These are phyloP conservation scores for Podila verticillata DNA, from an alignment of 192 early-diverging fungal species.

Conservation along the genomic window DNA sequence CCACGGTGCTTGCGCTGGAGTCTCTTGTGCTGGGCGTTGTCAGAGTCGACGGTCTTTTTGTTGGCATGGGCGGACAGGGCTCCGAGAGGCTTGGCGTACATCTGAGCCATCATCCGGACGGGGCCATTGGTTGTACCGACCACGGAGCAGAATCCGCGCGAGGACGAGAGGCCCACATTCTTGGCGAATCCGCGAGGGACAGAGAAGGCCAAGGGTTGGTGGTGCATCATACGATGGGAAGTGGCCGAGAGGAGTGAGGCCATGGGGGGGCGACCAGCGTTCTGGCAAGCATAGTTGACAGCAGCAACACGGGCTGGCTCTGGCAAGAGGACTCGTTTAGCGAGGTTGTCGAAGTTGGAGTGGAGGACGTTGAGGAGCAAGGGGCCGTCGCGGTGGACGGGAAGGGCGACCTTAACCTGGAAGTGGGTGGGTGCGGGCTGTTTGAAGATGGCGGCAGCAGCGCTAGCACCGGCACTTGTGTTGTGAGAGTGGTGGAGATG, in stretches of 20 bases:
- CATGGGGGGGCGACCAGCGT: slow-evolving; percentile 39
- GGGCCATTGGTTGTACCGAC: slow-evolving; percentile 20
- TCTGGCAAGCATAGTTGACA: slow-evolving; percentile 42
- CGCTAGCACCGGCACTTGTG: slow-evolving; percentile 6
- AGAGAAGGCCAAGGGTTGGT: slow-evolving; percentile 35
- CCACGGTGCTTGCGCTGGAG: slow-evolving; percentile 10
- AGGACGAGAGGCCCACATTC: slow-evolving; percentile 40
- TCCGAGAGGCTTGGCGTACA: slow-evolving; percentile 48
- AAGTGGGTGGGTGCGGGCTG: slow-evolving; percentile 31
- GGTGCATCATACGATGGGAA: slow-evolving; percentile 40
- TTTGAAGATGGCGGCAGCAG: slow-evolving; percentile 20
- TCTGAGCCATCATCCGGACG: slow-evolving; percentile 46
- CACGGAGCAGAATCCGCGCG: slow-evolving; percentile 38
- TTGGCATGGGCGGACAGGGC: slow-evolving; percentile 17
- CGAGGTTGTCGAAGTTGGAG: slow-evolving; percentile 19
- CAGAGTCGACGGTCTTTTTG: slow-evolving; percentile 19
- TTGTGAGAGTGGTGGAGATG: slow-evolving; percentile 31
- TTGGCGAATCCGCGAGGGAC: slow-evolving; percentile 40
- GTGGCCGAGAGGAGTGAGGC: slow-evolving; percentile 28
- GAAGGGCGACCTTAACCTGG: slow-evolving; percentile 37
- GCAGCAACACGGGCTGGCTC: slow-evolving; percentile 47
- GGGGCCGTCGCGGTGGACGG: slow-evolving; percentile 39
- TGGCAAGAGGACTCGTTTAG: slow-evolving; percentile 33
- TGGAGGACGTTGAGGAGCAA: slow-evolving; percentile 37
- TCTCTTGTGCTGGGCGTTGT: not conserved